Conservation (phyloP, 1,284 basidiomycete genomes). For the Mycocalia duriaeana region DNA sequence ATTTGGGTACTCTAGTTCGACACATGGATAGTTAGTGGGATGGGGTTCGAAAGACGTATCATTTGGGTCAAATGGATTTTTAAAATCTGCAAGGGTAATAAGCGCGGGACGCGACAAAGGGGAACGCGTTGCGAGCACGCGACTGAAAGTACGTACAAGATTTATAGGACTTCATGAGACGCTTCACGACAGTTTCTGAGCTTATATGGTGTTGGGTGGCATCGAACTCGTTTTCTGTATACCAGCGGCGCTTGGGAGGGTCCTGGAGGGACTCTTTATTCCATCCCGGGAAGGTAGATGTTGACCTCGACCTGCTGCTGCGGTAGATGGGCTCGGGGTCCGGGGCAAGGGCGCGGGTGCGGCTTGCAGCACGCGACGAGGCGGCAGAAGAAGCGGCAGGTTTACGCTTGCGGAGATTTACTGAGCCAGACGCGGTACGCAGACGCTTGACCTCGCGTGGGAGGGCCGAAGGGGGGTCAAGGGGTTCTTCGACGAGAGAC, state of each 20-base stretch:
- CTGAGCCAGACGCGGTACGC: slow-evolving; percentile 21
- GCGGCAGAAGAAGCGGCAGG: slow-evolving; percentile 23
- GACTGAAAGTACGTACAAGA: slow-evolving; percentile 59
- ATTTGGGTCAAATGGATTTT: slow-evolving; percentile 50
- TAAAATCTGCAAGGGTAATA: slow-evolving; percentile 46
- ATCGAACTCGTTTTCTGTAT: slow-evolving; percentile 44
- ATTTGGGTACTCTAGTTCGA: slow-evolving; percentile 72
- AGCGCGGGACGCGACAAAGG: slow-evolving; percentile 4
- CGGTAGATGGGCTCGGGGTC: slow-evolving; percentile 47
- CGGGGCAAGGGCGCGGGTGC: slow-evolving; percentile 30
- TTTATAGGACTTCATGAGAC: slow-evolving; percentile 60
- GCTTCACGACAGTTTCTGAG: slow-evolving; percentile 55
- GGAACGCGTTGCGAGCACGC: background rate
- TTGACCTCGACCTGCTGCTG: slow-evolving; percentile 45
- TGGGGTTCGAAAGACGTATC: slow-evolving; percentile 59
- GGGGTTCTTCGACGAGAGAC: slow-evolving; percentile 20
- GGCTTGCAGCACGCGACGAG: slow-evolving; percentile 36
- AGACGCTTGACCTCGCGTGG: slow-evolving; percentile 36
- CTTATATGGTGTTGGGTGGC: slow-evolving; percentile 49
- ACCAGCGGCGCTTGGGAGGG: slow-evolving; percentile 37
- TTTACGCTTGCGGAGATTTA: slow-evolving; percentile 27
- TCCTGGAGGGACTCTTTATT: slow-evolving; percentile 28
- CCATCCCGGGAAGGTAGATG: slow-evolving; percentile 35
- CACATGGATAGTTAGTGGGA: slow-evolving; percentile 51
- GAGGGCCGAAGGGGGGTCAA: slow-evolving; percentile 15